These are phyloP conservation scores for Amanita rimosa DNA, from an alignment of 768 basidiomycete species.

Conservation along the genomic window DNA sequence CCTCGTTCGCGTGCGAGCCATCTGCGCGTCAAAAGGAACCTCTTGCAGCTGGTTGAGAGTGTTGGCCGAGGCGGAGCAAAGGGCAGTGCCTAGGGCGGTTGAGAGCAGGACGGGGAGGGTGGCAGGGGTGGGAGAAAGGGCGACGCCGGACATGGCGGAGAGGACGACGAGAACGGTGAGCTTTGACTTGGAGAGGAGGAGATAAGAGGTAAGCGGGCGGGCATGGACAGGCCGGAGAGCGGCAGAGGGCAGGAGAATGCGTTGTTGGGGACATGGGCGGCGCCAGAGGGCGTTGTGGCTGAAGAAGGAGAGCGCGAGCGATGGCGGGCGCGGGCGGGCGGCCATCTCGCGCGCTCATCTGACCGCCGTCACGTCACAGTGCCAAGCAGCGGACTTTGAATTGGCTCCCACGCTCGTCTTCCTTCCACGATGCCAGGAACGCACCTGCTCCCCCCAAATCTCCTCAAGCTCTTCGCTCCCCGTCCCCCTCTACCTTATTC, in stretches of 20 bases:
- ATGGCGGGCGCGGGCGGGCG: conserved; percentile 10
- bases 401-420: conserved; percentile 7
- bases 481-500: conserved; percentile 82
- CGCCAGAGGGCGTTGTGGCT: conserved; percentile 51
- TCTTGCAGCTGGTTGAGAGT: conserved; percentile 93
- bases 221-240: conserved; percentile 20
- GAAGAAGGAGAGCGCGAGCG: conserved; percentile 45
- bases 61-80: conserved; percentile 91
- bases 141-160: conserved; percentile 86
- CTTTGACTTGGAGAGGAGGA: conserved; percentile 74
- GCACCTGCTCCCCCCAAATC: conserved; percentile 87
- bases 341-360: neutral
- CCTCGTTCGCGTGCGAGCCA: conserved; percentile 79
- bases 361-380: neutral
- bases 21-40: conserved; percentile 93
- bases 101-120: conserved; percentile 77
- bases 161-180: conserved; percentile 79
- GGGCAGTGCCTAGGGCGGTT: conserved; percentile 79
- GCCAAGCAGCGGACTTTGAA: neutral
- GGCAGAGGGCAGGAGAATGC: conserved; percentile 7
- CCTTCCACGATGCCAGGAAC: conserved; percentile 47
- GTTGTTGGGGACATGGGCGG: conserved; percentile 4
- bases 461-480: conserved; percentile 93
- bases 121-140: conserved; percentile 80
- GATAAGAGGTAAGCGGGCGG: conserved; percentile 55